Evolutionary conservation across 2,329 filamentous ascomycete genomes (phyloP).

Genomic region (Aspergillus puulaauensis): DNA sequence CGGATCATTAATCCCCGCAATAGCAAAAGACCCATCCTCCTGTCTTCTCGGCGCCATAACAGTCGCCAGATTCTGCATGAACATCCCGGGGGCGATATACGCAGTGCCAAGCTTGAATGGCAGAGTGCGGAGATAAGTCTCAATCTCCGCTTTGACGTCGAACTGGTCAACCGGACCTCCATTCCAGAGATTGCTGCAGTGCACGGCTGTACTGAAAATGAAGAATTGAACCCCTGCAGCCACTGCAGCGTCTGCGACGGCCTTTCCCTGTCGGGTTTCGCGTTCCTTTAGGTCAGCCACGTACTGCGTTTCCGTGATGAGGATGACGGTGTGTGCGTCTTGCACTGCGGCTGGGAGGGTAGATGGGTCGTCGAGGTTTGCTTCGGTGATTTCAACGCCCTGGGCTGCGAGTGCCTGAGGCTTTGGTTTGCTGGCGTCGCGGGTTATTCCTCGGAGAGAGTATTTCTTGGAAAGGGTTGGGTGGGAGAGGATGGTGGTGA

Average conservation of each 20-base stretch:
- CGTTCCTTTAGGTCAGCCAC: conserved; percentile 25
- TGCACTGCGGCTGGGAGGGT: conserved; percentile 38
- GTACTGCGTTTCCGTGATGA: conserved; percentile 17
- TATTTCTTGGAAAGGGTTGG: conserved; percentile 49
- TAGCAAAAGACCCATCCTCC: conserved; percentile 28
- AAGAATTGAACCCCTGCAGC: conserved; percentile 27
- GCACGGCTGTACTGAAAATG: conserved; percentile 29
- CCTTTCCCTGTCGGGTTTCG: conserved; percentile 26
- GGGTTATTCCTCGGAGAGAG: conserved; percentile 57
- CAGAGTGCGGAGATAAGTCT: conserved; percentile 53
- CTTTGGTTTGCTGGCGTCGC: conserved; percentile 45
- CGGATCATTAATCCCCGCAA: conserved; percentile 19
- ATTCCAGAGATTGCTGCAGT: conserved; percentile 25
- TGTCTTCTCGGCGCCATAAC: conserved; percentile 21
- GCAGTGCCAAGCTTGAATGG: conserved; percentile 46
- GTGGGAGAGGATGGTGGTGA: conserved; percentile 44
- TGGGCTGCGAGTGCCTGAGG: conserved; percentile 46
- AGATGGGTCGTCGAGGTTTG: conserved; percentile 49
- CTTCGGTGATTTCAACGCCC: conserved; percentile 55
- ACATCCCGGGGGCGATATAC: conserved; percentile 56
- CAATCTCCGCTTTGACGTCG: conserved; percentile 58
- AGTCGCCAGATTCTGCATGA: conserved; percentile 52
- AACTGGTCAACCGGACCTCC: conserved; percentile 45
- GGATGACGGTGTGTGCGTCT: conserved; percentile 47
- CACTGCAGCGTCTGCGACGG: conserved; percentile 30